Percentiles rank a stretch among this genome's conserved stretches.
phyloP scores from a whole-genome alignment of 176 grass and related monocot genomes.

The Coix lacrymajobi region DNA sequence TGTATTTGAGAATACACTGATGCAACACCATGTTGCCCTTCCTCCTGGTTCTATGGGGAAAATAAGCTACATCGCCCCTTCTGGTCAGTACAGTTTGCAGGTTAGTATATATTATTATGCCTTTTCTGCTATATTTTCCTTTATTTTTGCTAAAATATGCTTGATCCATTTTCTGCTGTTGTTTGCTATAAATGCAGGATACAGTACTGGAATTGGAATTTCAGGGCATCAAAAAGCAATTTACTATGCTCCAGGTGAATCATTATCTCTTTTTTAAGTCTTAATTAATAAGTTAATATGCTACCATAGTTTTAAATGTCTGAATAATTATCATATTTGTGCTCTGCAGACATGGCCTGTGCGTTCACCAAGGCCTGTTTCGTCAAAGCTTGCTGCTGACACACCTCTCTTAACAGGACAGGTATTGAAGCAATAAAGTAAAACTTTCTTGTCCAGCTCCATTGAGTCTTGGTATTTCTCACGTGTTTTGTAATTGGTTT shows the following conservation, averaged over 20 bases:
- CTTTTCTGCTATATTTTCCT: neutral
- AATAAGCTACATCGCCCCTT: constrained; percentile 55
- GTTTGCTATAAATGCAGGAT: constrained; percentile 47
- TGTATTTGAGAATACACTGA: constrained; percentile 71
- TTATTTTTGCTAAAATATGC: neutral
- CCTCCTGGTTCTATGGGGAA: constrained; percentile 92
- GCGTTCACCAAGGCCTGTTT: constrained; percentile 81
- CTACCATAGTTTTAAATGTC: constrained; percentile 9
- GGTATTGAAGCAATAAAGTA: constrained; percentile 34
- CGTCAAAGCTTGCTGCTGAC: constrained; percentile 76
- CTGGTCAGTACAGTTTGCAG: constrained; percentile 79
- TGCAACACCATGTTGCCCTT: constrained; percentile 71
- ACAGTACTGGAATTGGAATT: constrained; percentile 79
- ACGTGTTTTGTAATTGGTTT: constrained; percentile 26
- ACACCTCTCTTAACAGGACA: constrained; percentile 87
- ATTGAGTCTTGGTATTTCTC: neutral
- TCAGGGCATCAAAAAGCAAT: constrained; percentile 79
- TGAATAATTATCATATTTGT: constrained; percentile 8
- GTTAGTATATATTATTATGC: constrained; percentile 30
- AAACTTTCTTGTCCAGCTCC: neutral
- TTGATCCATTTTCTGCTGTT: neutral
- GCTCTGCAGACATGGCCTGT: constrained; percentile 72
- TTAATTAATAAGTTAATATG: neutral
- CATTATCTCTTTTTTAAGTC: constrained; percentile 4
- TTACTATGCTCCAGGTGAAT: constrained; percentile 81